These are phyloP conservation scores for Cardamine resedifolia DNA, from an alignment of 345 rosid species.

Conservation along the genomic window DNA sequence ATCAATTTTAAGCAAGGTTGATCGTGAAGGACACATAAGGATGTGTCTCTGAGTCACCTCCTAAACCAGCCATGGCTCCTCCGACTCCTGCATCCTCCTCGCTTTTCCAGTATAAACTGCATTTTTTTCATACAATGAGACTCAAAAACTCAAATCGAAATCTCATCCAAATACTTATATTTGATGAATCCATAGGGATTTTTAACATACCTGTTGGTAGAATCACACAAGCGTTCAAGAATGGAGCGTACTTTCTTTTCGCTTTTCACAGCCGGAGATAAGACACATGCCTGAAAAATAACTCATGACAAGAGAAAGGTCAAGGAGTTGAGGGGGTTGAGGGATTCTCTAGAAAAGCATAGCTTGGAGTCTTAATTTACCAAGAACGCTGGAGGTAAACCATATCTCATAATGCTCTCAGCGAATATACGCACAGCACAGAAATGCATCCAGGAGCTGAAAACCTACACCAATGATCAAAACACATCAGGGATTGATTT, in stretches of 20 bases:
- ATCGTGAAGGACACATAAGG: constrained; percentile 95
- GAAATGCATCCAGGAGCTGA: constrained; percentile 99
- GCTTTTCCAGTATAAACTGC: constrained; percentile 89
- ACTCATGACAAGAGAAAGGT: constrained; percentile 24
- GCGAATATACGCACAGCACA: constrained; percentile 95
- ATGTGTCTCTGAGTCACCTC: constrained; percentile 72
- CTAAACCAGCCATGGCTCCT: constrained; percentile 79
- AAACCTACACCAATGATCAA: constrained; percentile 56
- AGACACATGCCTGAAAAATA: constrained; percentile 74
- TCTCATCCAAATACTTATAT: neutral
- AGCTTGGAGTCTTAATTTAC: constrained; percentile 47
- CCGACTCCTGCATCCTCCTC: constrained; percentile 78
- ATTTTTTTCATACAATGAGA: constrained; percentile 12
- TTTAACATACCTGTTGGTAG: constrained; percentile 70
- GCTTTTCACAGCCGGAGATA: constrained; percentile 73
- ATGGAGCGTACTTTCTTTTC: constrained; percentile 95
- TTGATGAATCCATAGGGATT: neutral
- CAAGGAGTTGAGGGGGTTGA: constrained; percentile 3
- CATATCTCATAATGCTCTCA: constrained; percentile 98
- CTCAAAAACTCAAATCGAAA: neutral
- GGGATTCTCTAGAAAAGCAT: neutral
- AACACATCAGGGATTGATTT: neutral
- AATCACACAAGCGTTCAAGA: constrained; percentile 76
- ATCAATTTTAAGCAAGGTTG: constrained; percentile 61
- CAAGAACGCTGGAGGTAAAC: constrained; percentile 95